Percentiles rank a stretch among this genome's conserved stretches.
These are phyloP conservation scores for Candida gorgasii DNA, from an alignment of 805 yeast species.

Conservation along the genomic window DNA sequence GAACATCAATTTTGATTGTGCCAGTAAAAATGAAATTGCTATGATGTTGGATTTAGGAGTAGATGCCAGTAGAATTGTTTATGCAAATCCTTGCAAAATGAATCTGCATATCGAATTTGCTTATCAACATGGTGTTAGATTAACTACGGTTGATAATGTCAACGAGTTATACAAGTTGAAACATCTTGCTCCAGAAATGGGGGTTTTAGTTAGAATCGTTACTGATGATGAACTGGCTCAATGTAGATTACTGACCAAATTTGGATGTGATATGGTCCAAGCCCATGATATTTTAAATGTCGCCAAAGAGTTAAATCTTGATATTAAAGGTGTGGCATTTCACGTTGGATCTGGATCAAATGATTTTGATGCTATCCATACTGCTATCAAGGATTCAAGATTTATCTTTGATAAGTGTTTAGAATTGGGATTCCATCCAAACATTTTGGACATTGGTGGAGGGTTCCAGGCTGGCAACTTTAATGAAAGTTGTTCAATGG, in stretches of 20 bases:
- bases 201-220: slow-evolving; percentile 73
- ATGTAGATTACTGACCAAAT: slow-evolving; percentile 84
- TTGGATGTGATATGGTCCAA: slow-evolving; percentile 70
- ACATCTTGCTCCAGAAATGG: slow-evolving; percentile 65
- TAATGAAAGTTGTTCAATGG: slow-evolving; percentile 54
- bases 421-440: slow-evolving; percentile 39
- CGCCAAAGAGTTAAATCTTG: slow-evolving; percentile 62
- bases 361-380: slow-evolving; percentile 62
- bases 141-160: slow-evolving; percentile 87
- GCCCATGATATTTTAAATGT: slow-evolving; percentile 57
- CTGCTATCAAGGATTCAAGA: slow-evolving; percentile 74
- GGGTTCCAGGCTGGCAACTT: slow-evolving; percentile 77
- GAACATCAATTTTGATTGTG: slow-evolving; percentile 90
- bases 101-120: slow-evolving; percentile 79
- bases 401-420: slow-evolving; percentile 62
- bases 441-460: slow-evolving; percentile 85
- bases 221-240: slow-evolving; percentile 89
- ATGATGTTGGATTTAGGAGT: slow-evolving; percentile 63
- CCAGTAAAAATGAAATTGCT: slow-evolving; percentile 82
- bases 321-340: slow-evolving; percentile 85
- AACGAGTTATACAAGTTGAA: slow-evolving; percentile 80
- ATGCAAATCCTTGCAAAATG: slow-evolving; percentile 95
- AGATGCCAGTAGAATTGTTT: slow-evolving; percentile 66
- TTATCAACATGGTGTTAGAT: slow-evolving; percentile 48
- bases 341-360: slow-evolving; percentile 95